These are phyloP conservation scores for Neltuma alba DNA, from an alignment of 306 rosid species.

Conservation along the genomic window DNA sequence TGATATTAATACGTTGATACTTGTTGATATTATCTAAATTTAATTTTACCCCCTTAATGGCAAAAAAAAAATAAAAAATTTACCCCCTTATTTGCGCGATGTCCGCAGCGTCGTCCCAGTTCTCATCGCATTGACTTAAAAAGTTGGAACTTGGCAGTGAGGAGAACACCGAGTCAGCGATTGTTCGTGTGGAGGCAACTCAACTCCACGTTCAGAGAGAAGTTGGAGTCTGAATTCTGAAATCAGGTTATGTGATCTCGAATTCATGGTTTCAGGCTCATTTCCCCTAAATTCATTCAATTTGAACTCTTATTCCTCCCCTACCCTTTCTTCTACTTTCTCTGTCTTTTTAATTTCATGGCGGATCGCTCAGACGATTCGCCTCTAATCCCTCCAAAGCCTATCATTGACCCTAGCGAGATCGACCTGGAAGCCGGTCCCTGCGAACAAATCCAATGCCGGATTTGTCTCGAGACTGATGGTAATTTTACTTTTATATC, in stretches of 20 bases:
- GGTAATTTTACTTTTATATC: conserved; percentile 52
- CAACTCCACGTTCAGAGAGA: neutral
- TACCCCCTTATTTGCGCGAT: no score
- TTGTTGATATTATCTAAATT: no score
- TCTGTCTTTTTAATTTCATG: conserved; percentile 57
- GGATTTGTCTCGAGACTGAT: conserved; percentile 97
- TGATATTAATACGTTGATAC: no score
- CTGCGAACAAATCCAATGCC: conserved; percentile 92
- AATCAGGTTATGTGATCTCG: conserved; percentile 30
- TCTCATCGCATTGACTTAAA: neutral
- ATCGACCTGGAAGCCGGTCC: conserved; percentile 99
- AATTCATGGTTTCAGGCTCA: conserved; percentile 20
- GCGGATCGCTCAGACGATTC: conserved; percentile 76
- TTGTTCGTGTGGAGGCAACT: neutral
- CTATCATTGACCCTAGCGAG: conserved; percentile 61
- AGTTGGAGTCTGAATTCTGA: conserved; percentile 9
- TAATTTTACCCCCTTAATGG: no score
- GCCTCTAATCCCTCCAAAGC: conserved; percentile 76
- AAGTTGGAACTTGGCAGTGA: neutral
- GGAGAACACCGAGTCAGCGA: neutral
- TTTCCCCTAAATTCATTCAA: conserved; percentile 12
- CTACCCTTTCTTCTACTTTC: neutral
- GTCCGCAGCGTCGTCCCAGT: neutral
- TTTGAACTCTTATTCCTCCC: conserved; percentile 9
- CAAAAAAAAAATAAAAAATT: no score